phyloP scores from a whole-genome alignment of 2,329 filamentous ascomycete species.

The Ophiostoma populinum region DNA sequence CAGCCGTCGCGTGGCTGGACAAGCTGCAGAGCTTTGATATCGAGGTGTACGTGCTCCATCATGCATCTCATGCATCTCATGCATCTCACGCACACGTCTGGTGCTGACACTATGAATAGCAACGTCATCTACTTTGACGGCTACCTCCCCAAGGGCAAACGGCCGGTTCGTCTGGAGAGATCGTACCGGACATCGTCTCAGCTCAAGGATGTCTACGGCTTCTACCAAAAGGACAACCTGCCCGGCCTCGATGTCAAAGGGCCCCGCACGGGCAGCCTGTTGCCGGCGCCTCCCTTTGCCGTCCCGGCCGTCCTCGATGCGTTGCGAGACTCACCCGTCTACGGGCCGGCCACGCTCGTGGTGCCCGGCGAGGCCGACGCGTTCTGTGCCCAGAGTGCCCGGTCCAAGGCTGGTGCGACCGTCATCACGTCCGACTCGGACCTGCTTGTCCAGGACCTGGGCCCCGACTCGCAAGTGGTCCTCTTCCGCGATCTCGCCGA shows the following conservation, averaged over 20 bases:
- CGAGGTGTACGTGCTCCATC: constrained; percentile 5
- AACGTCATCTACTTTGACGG: constrained; percentile 74
- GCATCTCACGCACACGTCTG: too few relatives aligned
- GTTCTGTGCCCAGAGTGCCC: constrained; percentile 54
- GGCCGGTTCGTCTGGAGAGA: constrained; percentile 40
- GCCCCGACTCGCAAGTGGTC: constrained; percentile 39
- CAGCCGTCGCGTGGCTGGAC: constrained; percentile 12
- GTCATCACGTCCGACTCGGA: constrained; percentile 80
- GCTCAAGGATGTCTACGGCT: constrained; percentile 31
- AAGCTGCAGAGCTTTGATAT: constrained; percentile 8
- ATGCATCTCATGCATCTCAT: too few relatives aligned
- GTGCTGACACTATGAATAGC: constrained; percentile 21
- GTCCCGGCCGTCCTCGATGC: constrained; percentile 63
- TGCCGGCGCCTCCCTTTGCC: constrained; percentile 44
- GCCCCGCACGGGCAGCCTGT: constrained; percentile 12
- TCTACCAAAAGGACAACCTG: constrained; percentile 10
- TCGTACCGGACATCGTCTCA: constrained; percentile 38
- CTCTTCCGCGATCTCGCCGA: constrained; percentile 49
- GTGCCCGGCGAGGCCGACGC: constrained; percentile 75
- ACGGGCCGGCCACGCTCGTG: constrained; percentile 30
- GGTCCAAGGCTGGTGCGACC: constrained; percentile 25
- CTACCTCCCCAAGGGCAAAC: constrained; percentile 52
- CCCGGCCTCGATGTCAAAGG: constrained; percentile 7
- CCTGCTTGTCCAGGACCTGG: constrained; percentile 57
- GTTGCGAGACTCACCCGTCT: constrained; percentile 29